These are phyloP conservation scores for Globisporangium cylindrosporum DNA, from an alignment of 352 stramenopile species.

Conservation along the genomic window DNA sequence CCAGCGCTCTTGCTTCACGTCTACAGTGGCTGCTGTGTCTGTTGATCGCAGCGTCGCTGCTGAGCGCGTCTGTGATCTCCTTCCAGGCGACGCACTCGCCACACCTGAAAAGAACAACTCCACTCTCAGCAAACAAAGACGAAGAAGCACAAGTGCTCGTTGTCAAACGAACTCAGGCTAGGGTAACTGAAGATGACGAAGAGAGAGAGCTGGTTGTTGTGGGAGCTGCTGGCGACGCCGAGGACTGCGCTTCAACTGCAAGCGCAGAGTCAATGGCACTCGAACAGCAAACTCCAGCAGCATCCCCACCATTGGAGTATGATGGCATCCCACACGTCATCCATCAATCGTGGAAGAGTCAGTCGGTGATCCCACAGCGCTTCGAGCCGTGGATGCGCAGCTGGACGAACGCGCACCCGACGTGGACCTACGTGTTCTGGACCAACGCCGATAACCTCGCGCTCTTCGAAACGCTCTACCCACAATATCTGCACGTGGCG, in stretches of 20 bases:
- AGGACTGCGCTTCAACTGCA: not conserved
- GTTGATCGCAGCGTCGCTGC: conserved; percentile 8
- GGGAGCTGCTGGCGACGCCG: not conserved
- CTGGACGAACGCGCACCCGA: conserved; percentile 37
- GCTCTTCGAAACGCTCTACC: conserved; percentile 46
- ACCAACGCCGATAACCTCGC: conserved; percentile 49
- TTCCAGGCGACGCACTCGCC: not conserved
- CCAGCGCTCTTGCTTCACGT: not conserved
- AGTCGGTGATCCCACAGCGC: conserved; percentile 32
- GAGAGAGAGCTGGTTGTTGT: not conserved
- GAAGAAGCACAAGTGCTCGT: not conserved
- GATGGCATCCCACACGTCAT: conserved; percentile 40
- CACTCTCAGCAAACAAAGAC: not conserved
- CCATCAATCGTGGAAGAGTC: conserved; percentile 57
- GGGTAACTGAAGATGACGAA: conserved; percentile 2
- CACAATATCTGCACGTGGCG: conserved; percentile 41
- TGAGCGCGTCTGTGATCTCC: conserved; percentile 11
- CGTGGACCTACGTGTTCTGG: conserved; percentile 62
- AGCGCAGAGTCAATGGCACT: not conserved
- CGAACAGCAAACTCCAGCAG: not conserved
- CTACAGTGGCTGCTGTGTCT: conserved; percentile 6
- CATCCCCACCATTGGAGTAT: not conserved
- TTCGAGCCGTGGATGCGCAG: conserved; percentile 60
- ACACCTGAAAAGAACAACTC: not conserved
- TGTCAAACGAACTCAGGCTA: not conserved